Conservation (phyloP, 2,329 filamentous ascomycete species). For the Colletotrichum kahawae region DNA sequence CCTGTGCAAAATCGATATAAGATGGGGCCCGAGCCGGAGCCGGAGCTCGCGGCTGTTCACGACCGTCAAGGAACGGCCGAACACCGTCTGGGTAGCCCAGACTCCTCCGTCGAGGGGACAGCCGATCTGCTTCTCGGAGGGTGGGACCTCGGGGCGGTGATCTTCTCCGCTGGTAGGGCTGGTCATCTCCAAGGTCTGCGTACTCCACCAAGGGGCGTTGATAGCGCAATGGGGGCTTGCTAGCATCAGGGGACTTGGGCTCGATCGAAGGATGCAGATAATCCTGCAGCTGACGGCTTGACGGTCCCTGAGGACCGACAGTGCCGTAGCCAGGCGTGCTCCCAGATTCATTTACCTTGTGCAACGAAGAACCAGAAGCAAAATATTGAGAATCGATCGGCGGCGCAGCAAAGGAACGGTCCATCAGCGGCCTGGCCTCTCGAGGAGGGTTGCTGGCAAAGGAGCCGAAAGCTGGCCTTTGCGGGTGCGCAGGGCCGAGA, state of each 20-base stretch:
- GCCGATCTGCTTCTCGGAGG: background rate
- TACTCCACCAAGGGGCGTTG: constrained; percentile 6
- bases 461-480: constrained; percentile 8
- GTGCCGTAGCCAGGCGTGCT: constrained; percentile 21
- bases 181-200: constrained; percentile 2
- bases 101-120: background rate
- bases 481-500: constrained; percentile 23
- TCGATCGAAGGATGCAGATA: constrained; percentile 54
- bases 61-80: background rate
- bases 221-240: background rate
- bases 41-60: background rate
- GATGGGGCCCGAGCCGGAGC: background rate
- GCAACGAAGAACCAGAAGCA: background rate
- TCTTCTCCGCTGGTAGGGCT: background rate
- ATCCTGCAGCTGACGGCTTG: constrained; percentile 40
- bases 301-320: constrained; percentile 25
- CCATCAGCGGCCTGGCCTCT: constrained; percentile 22
- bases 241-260: constrained; percentile 39
- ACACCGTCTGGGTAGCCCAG: background rate
- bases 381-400: constrained; percentile 8
- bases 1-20: constrained; percentile 15
- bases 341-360: constrained; percentile 31
- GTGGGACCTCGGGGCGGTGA: background rate
- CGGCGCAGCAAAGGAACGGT: background rate
- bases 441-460: constrained; percentile 19